Conservation (phyloP, 1,139 yeast species). For the Hyphopichia buzzinii region DNA sequence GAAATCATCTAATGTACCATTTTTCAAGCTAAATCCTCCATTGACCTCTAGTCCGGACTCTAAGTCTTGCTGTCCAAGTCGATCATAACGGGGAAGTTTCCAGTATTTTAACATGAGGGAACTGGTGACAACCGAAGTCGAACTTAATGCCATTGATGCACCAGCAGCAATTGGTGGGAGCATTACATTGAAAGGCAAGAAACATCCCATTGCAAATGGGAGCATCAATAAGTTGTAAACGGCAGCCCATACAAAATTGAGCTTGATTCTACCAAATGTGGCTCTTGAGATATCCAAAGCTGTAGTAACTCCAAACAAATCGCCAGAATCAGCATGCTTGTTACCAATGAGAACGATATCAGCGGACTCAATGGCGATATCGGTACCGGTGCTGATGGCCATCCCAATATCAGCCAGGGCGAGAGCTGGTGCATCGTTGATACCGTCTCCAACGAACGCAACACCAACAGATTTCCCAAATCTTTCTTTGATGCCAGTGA, state of each 20-base stretch:
- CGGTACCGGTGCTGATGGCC: constrained; percentile 90
- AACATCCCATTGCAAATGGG: constrained; percentile 93
- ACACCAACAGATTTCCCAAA: constrained; percentile 42
- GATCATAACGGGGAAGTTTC: constrained; percentile 43
- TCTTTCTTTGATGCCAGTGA: constrained; percentile 53
- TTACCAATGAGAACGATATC: constrained; percentile 68
- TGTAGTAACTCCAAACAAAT: constrained; percentile 64
- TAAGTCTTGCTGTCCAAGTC: constrained; percentile 15
- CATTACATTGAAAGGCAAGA: constrained; percentile 74
- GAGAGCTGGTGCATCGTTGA: constrained; percentile 94
- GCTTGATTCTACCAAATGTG: constrained; percentile 73
- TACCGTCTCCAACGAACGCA: constrained; percentile 96
- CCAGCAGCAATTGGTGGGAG: constrained; percentile 91
- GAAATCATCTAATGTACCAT: constrained; percentile 31
- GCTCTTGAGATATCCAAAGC: constrained; percentile 70
- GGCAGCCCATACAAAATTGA: constrained; percentile 83
- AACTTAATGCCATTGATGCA: constrained; percentile 89
- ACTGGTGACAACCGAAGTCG: constrained; percentile 82
- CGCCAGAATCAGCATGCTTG: constrained; percentile 21
- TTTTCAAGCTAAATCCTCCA: constrained; percentile 27
- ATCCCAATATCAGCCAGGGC: constrained; percentile 88
- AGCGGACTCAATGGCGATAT: constrained; percentile 94
- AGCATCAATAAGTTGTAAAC: constrained; percentile 84
- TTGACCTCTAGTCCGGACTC: constrained; percentile 18
- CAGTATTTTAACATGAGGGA: constrained; percentile 70